These are phyloP conservation scores for Myriangium duriaei DNA, from an alignment of 2,329 filamentous ascomycete species.

Conservation along the genomic window DNA sequence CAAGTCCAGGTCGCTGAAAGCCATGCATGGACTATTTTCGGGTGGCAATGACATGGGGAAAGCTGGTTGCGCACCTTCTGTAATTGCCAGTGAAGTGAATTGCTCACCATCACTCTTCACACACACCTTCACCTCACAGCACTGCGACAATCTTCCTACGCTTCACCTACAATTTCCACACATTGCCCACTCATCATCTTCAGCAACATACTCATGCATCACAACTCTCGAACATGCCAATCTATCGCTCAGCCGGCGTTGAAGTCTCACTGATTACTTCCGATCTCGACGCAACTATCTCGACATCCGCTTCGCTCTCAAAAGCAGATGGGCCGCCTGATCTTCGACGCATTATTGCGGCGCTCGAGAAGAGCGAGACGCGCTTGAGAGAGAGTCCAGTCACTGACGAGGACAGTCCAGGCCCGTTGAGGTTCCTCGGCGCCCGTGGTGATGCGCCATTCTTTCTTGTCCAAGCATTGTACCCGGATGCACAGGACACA, in stretches of 20 bases:
- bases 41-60: too few relatives aligned
- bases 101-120: too few relatives aligned
- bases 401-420: conserved; percentile 6
- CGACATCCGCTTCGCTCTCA: conserved; percentile 12
- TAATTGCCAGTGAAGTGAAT: too few relatives aligned
- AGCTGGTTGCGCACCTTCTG: too few relatives aligned
- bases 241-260: conserved; percentile 18
- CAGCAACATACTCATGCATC: neutral
- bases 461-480: conserved; percentile 20
- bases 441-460: conserved; percentile 20
- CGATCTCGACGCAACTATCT: conserved; percentile 15
- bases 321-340: neutral
- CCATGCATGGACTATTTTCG: too few relatives aligned
- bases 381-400: conserved; percentile 16
- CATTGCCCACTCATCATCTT: too few relatives aligned
- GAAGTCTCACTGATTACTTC: conserved; percentile 16
- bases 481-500: neutral
- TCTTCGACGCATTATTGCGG: conserved; percentile 13
- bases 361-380: conserved; percentile 11
- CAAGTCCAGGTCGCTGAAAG: too few relatives aligned
- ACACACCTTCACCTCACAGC: too few relatives aligned
- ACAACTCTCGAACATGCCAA: conserved; percentile 17
- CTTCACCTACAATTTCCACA: too few relatives aligned
- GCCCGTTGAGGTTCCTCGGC: conserved; percentile 22
- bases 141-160: too few relatives aligned